Evolutionary conservation across 129 eudicot genomes (phyloP).

Genomic region (Escallonia herrerae): DNA sequence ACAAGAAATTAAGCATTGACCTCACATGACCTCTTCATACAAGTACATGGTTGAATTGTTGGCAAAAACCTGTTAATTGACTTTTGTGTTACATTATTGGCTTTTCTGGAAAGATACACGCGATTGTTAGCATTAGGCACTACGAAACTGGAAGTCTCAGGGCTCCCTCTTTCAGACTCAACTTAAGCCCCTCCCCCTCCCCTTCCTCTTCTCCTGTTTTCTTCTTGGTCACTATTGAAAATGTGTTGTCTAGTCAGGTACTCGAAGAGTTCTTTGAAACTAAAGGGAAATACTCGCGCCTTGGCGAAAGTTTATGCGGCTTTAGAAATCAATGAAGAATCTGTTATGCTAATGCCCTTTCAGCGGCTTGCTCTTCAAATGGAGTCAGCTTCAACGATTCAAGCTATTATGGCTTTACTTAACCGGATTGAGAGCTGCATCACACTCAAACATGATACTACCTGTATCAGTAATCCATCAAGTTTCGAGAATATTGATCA

Average conservation of each 20-base stretch:
- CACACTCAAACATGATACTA: not conserved
- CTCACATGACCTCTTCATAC: no score
- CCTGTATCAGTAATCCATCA: not conserved
- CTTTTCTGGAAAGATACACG: no score
- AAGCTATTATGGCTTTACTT: constrained; percentile 19
- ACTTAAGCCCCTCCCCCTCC: no score
- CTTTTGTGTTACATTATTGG: no score
- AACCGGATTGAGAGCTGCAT: constrained; percentile 23
- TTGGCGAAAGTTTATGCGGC: constrained; percentile 21
- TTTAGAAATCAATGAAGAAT: constrained; percentile 17
- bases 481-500: constrained; percentile 23
- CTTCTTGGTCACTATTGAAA: no score
- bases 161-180: no score
- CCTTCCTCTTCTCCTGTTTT: no score
- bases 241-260: constrained; percentile 10
- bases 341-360: constrained; percentile 31
- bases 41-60: no score
- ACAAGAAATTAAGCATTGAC: no score
- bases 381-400: constrained; percentile 18
- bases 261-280: constrained; percentile 21
- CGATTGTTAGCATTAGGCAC: no score
- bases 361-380: constrained; percentile 26
- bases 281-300: constrained; percentile 19
- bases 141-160: no score
- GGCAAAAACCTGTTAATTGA: no score